Percentiles rank a stretch among this genome's conserved stretches.
phyloP scores from a whole-genome alignment of 306 rosid species.

The Quercus bicolor region DNA sequence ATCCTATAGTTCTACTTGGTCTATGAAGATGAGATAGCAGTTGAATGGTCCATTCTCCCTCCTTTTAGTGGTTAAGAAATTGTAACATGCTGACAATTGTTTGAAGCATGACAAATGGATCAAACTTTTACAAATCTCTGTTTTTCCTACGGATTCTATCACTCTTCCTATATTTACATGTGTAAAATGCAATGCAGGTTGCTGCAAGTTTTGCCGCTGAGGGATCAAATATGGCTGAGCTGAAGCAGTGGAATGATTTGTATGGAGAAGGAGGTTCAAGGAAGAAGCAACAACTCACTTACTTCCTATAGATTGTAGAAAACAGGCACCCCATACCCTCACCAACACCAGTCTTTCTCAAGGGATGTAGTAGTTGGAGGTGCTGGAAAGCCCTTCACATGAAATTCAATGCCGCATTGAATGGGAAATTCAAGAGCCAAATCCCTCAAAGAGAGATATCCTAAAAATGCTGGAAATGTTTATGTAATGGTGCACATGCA shows the following conservation, averaged over 20 bases:
- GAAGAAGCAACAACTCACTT: slow-evolving; percentile 87
- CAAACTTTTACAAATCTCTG: background rate
- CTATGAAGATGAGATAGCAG: background rate
- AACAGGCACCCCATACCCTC: slow-evolving; percentile 10
- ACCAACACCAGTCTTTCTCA: slow-evolving; percentile 11
- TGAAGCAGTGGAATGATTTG: slow-evolving; percentile 88
- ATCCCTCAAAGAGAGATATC: slow-evolving; percentile 9
- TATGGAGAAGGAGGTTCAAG: slow-evolving; percentile 97
- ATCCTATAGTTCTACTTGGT: background rate
- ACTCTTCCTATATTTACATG: background rate
- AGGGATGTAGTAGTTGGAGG: slow-evolving; percentile 24
- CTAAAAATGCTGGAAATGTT: slow-evolving; percentile 18
- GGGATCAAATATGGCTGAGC: slow-evolving; percentile 81
- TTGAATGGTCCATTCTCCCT: background rate
- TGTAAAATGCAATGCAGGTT: slow-evolving; percentile 45
- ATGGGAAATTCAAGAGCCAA: background rate
- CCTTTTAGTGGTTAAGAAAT: background rate
- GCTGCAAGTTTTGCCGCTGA: slow-evolving; percentile 91
- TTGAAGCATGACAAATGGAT: background rate
- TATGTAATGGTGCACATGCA: background rate
- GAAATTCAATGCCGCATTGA: slow-evolving; percentile 7
- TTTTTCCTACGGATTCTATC: background rate
- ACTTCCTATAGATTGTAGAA: slow-evolving; percentile 58
- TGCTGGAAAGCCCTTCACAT: slow-evolving; percentile 11
- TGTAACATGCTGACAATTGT: background rate